Evolutionary conservation across 192 early-diverging fungal genomes (phyloP), one percentile per base, ranked within the genome.

Genomic region (Gigaspora rosea): DNA sequence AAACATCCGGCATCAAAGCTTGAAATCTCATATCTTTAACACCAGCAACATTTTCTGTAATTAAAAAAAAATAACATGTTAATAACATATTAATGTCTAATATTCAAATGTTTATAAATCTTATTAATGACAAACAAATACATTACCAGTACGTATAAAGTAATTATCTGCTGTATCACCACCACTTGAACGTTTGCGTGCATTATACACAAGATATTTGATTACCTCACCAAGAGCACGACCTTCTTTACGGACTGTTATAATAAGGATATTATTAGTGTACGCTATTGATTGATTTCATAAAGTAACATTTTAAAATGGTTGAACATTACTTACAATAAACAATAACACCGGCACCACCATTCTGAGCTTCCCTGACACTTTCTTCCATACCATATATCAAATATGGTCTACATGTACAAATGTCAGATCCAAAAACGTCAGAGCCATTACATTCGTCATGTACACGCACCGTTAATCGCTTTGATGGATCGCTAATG

Each of bases 1-100:
- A 85, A 7, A 95, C 94, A 79, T 98, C 96, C 15, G 95, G 96
- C 96, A 96, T 98, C 66, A 96, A 86, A 0, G 96, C 95, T 75
- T 98, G 96, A 92, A 96, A 98, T 3, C 96, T 90, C 93, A 95
- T 94, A 78, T 98, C 96, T 86, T 97, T 95, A 50, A 95, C 93
- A 54, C 95, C 94, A 32, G 95, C 95, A 73, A 96, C 90, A 78
- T 87, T 91, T 78, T 95, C 93, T 73, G 13, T 20, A 20, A 58
- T 8, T 10, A 33, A 8, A 65, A 48, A 66, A 41, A 27, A 1
- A 48, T 18, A 20, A 46, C n/a, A n/a, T n/a, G n/a, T n/a, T n/a
- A n/a, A 47, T 27, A 27, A 47, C n/a, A 46, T 47, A 20, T 66
- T n/a, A 46, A 18, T 20, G 11, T 66, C 9, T 47, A 62, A 32